phyloP scores from a whole-genome alignment of 371 early-diverging fungal genomes.

The Circinella umbellata region DNA sequence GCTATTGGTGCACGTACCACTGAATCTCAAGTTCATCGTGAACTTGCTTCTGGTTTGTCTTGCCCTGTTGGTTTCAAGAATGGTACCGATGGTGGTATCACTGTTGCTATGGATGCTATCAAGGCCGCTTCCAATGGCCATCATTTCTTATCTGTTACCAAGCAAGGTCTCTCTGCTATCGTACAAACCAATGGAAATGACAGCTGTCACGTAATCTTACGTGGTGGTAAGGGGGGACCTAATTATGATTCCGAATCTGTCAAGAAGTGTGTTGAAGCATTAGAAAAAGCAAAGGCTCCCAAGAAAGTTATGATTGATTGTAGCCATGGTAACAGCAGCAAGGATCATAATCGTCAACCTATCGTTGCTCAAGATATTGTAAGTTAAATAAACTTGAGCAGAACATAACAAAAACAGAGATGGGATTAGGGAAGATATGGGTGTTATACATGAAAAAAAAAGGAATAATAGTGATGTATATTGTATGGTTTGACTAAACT shows the following conservation, averaged over 20 bases:
- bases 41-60: conserved; percentile 90
- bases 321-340: conserved; percentile 88
- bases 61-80: conserved; percentile 96
- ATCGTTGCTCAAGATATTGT: conserved; percentile 77
- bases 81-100: conserved; percentile 88
- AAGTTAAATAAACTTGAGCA: conserved; percentile 1
- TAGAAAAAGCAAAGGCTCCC: conserved; percentile 66
- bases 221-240: conserved; percentile 89
- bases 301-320: conserved; percentile 91
- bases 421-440: no score
- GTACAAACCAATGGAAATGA: conserved; percentile 82
- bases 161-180: conserved; percentile 93
- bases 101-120: conserved; percentile 91
- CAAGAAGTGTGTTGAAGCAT: conserved; percentile 60
- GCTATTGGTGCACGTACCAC: conserved; percentile 95
- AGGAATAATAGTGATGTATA: no score
- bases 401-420: no score
- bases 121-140: conserved; percentile 86
- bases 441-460: no score
- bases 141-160: conserved; percentile 94
- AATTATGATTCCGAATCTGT: conserved; percentile 85
- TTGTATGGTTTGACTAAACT: no score
- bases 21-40: conserved; percentile 90
- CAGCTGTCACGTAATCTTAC: conserved; percentile 84
- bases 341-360: conserved; percentile 81